Percentiles rank a stretch among this genome's conserved stretches.
Conservation (phyloP, 805 yeast species). For the Teunomyces tritomae region DNA sequence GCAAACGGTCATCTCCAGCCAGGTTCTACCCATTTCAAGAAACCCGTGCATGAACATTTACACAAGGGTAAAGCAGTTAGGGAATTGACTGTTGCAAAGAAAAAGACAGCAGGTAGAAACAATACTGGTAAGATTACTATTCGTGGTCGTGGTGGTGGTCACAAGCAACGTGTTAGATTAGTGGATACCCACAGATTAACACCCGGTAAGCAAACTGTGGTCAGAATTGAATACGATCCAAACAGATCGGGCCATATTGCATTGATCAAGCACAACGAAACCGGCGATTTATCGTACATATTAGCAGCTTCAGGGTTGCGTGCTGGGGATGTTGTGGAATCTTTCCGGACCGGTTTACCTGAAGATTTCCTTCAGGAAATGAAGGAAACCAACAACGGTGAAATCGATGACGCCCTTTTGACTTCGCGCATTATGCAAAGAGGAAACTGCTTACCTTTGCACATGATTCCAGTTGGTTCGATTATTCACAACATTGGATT, state of each 20-base stretch:
- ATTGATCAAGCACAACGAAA: slow-evolving; percentile 59
- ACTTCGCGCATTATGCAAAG: slow-evolving; percentile 83
- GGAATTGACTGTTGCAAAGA: slow-evolving; percentile 69
- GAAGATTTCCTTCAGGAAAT: slow-evolving; percentile 67
- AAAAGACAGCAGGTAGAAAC: slow-evolving; percentile 84
- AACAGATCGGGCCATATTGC: slow-evolving; percentile 94
- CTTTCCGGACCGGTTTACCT: slow-evolving; percentile 88
- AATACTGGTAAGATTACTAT: slow-evolving; percentile 83
- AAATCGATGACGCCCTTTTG: slow-evolving; percentile 85
- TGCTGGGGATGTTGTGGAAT: slow-evolving; percentile 87
- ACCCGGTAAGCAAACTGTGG: slow-evolving; percentile 74
- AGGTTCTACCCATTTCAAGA: slow-evolving; percentile 82
- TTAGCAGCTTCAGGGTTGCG: slow-evolving; percentile 91
- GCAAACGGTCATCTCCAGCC: slow-evolving; percentile 77
- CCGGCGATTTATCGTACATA: slow-evolving; percentile 71
- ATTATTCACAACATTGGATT: slow-evolving; percentile 86
- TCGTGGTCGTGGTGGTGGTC: slow-evolving; percentile 97
- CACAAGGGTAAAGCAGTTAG: slow-evolving; percentile 81
- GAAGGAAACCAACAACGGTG: slow-evolving; percentile 64
- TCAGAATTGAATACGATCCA: slow-evolving; percentile 94
- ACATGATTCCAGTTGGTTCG: slow-evolving; percentile 93
- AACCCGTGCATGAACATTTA: slow-evolving; percentile 82
- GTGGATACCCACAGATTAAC: slow-evolving; percentile 70
- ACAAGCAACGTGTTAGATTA: slow-evolving; percentile 79
- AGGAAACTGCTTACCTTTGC: slow-evolving; percentile 92